Evolutionary conservation across 2,329 filamentous ascomycete species (phyloP), one percentile per base, ranked within the genome.

Genomic region (Diaporthe destruens): DNA sequence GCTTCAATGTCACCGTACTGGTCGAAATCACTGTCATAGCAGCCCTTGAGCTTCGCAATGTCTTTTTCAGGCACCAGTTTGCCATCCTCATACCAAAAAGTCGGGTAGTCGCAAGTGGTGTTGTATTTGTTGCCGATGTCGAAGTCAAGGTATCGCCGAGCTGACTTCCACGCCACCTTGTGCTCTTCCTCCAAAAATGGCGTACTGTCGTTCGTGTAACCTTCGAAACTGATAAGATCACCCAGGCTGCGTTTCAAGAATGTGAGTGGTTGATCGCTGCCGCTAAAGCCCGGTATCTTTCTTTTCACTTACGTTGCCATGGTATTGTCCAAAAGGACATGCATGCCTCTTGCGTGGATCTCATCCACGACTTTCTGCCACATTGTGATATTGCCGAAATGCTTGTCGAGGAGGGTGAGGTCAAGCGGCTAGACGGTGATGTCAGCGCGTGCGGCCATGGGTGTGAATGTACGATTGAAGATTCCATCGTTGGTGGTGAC

Each of bases 261-360:
- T 56, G 69, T 72, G 42, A 75, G 71, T 44, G 25, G 25, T 42
- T 66, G 61, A 66, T 53, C 61, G 49, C 39, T 20, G n/a, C 23
- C 7, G 18, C 8, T 9, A 16, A 39, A 14, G 53, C n/a, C 18
- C 18, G 29, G 12, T 36, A 20, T 32, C 9, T n/a, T 44, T 42
- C 23, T 6, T 18, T 12, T 74, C 36, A 74, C 71, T 73, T 55
- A 76, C 75, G 90, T 92, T 57, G 88, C 86, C 78, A 92, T 86
- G 2, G 90, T 92, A 77, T 92, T 92, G 78, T 92, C 90, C 73
- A 92, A 80, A 42, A 92, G 82, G 53, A 92, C 88, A 81, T 91
- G 91, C 89, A 92, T 92, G 69, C 85, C 87, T 39, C 88, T 84
- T 3, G 80, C 80, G 76, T 92, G 90, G n/a, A 92, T 89, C 61